Percentiles rank a stretch among this genome's conserved stretches.
Conservation (phyloP, 2,329 filamentous ascomycete species). For the Fusarium torreyae region DNA sequence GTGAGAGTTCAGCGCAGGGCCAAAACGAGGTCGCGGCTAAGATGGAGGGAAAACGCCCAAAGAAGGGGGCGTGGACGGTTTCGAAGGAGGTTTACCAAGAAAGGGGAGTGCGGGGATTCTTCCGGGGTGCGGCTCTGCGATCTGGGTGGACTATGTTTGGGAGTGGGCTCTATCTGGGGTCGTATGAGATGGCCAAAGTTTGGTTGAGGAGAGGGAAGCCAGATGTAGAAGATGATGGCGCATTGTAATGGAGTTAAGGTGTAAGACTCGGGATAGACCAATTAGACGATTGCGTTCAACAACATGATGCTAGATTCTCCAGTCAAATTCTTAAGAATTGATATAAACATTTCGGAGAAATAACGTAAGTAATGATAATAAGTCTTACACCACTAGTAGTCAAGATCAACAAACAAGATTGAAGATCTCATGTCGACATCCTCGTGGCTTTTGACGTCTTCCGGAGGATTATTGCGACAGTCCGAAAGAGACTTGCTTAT, state of each 20-base stretch:
- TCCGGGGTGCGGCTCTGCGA: slow-evolving; percentile 81
- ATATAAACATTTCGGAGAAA: background rate
- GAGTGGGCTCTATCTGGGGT: slow-evolving; percentile 86
- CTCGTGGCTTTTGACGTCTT: slow-evolving; percentile 48
- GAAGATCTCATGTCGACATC: slow-evolving; percentile 48
- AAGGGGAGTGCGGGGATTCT: slow-evolving; percentile 80
- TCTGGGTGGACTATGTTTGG: slow-evolving; percentile 86
- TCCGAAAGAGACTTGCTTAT: background rate
- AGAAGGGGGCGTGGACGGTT: slow-evolving; percentile 69
- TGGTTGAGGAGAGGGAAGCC: slow-evolving; percentile 68
- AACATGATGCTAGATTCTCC: background rate
- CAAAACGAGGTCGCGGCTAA: slow-evolving; percentile 34
- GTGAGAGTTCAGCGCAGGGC: slow-evolving; percentile 13
- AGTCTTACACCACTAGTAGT: slow-evolving; percentile 20
- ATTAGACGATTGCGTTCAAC: slow-evolving; percentile 3
- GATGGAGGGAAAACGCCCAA: slow-evolving; percentile 50
- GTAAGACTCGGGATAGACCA: slow-evolving; percentile 3
- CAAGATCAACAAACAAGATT: slow-evolving; percentile 26
- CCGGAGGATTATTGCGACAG: slow-evolving; percentile 17
- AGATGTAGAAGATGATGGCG: slow-evolving; percentile 56
- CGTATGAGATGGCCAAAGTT: slow-evolving; percentile 84
- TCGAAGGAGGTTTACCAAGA: slow-evolving; percentile 75
- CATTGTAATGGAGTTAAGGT: slow-evolving; percentile 35
- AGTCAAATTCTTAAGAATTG: background rate
- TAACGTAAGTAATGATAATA: background rate